Base-by-base conservation (phyloP, 352 stramenopile species). In the Pilasporangium apinafurcum region DNA sequence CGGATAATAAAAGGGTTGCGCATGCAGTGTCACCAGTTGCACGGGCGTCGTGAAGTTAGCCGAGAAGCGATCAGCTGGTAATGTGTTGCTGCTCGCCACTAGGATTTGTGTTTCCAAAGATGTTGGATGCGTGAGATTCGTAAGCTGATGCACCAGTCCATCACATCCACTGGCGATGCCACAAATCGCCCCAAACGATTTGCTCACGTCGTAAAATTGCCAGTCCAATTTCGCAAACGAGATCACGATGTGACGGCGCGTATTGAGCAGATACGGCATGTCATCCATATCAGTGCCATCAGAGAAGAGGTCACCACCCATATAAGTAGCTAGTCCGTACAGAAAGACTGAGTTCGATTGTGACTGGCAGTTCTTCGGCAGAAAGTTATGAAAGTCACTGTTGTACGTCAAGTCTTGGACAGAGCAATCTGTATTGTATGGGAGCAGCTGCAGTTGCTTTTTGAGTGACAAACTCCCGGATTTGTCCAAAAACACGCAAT, bases 211-310 rank as follows among this genome's bases (percentile, higher is more conserved):
- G 44, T 59, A 17, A 14, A 62, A n/a, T 39, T 39, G 29, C 59
- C 56, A 69, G 22, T 60, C 43, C 30, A 66, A 24, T 36, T 54
- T 57, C 1, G 51, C 59, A 24, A 68, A 66, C 5, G 59, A 62
- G 25, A 69, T 58, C 4, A 60, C 44, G 36, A 65, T 45, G 31
- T 69, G 42, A 7, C 56, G 59, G 6, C 59, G 42, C 10, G 56
- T 37, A 12, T 57, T 62, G 10, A 63, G 27, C 24, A 56, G 39
- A 29, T 54, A 59, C 16, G 56, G 59, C 3, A 17, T 17, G 5
- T n/a, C 16, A 3, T 53, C 9, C 7, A 24, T 31, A 16, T 37
- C 29, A 31, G 29, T 35, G 21, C 18, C 36, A 14, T 13, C 39
- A 25, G 18, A 16, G 18, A 53, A 47, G 13, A 26, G 22, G 30